Percentiles rank a stretch among this genome's conserved stretches.
Evolutionary conservation across 768 basidiomycete species (phyloP).

Genomic region (Rhodotorula kratochvilovae): DNA sequence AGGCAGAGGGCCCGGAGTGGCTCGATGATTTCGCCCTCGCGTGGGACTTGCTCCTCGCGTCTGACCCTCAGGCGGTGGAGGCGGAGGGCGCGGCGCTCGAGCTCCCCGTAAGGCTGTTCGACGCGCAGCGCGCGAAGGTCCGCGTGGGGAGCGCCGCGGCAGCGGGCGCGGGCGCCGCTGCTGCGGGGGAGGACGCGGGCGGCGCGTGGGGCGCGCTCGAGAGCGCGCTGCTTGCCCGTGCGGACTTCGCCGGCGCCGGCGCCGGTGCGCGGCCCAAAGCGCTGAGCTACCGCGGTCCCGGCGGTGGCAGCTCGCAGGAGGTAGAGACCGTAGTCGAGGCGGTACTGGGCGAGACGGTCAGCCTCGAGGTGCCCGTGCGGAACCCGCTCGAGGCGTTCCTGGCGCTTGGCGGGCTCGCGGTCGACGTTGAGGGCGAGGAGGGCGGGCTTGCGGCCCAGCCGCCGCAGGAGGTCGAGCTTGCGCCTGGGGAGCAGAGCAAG

Average conservation of each 20-base stretch:
- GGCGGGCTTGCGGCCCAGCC: slow-evolving; percentile 55
- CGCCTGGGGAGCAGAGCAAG: slow-evolving; percentile 11
- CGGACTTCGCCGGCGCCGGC: slow-evolving; percentile 24
- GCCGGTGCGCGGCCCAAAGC: background rate
- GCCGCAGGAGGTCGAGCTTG: slow-evolving; percentile 51
- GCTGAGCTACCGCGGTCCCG: background rate
- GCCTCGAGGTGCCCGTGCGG: slow-evolving; percentile 45
- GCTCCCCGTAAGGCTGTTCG: slow-evolving; percentile 66
- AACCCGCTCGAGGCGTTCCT: slow-evolving; percentile 49
- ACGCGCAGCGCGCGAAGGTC: slow-evolving; percentile 57
- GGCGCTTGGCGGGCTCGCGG: slow-evolving; percentile 30
- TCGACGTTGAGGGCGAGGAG: slow-evolving; percentile 29
- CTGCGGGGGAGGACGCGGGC: background rate
- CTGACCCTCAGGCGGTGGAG: background rate
- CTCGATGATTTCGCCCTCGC: slow-evolving; percentile 86
- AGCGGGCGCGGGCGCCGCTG: background rate
- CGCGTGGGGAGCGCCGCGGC: slow-evolving; percentile 49
- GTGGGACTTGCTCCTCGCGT: slow-evolving; percentile 53
- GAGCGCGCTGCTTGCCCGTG: slow-evolving; percentile 59
- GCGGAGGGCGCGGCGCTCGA: slow-evolving; percentile 46
- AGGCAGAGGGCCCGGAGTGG: slow-evolving; percentile 12
- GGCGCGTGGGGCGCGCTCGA: slow-evolving; percentile 61
- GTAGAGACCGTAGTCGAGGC: background rate
- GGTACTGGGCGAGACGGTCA: slow-evolving; percentile 43
- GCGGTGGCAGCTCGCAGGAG: no score